A percentile compares a stretch with the other conserved stretches of the same genome.
phyloP scores from a whole-genome alignment of 1,284 basidiomycete species.

The Ceratobasidium sp. region DNA sequence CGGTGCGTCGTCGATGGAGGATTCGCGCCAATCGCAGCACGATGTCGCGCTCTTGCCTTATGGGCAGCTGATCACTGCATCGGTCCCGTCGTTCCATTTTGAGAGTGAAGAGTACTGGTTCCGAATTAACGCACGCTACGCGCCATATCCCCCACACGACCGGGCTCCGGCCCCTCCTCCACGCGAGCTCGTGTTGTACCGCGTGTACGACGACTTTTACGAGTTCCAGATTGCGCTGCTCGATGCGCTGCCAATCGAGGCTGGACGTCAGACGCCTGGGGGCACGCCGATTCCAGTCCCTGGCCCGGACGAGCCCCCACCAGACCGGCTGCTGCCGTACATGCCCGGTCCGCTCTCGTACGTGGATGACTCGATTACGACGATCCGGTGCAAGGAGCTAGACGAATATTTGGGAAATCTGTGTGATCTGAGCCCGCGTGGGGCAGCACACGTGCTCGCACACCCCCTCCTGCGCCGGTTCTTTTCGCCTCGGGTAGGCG shows the following conservation, averaged over 20 bases:
- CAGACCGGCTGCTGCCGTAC: constrained; percentile 81
- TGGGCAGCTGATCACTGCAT: constrained; percentile 87
- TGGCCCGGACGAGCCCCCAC: constrained; percentile 58
- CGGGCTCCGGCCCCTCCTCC: constrained; percentile 68
- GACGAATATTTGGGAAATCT: constrained; percentile 89
- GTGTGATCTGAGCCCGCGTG: constrained; percentile 70
- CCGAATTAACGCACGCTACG: constrained; percentile 88
- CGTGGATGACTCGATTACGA: constrained; percentile 88
- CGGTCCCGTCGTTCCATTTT: constrained; percentile 95
- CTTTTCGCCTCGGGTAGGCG: constrained; percentile 87
- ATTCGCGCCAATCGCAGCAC: constrained; percentile 26
- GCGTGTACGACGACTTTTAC: constrained; percentile 98
- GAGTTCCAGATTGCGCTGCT: constrained; percentile 94
- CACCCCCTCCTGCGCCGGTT: constrained; percentile 86
- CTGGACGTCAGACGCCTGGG: constrained; percentile 71
- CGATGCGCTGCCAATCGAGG: constrained; percentile 88
- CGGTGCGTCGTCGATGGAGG: constrained; percentile 45
- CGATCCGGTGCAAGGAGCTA: constrained; percentile 83
- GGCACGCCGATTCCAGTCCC: constrained; percentile 50
- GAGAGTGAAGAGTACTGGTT: constrained; percentile 99
- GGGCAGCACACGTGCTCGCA: constrained; percentile 83
- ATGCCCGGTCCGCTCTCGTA: constrained; percentile 93
- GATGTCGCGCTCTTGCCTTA: constrained; percentile 67
- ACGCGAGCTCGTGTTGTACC: constrained; percentile 89
- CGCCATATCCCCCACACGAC: constrained; percentile 69